Conservation (phyloP, 441 rosid genomes). For the Mallotus repandus region DNA sequence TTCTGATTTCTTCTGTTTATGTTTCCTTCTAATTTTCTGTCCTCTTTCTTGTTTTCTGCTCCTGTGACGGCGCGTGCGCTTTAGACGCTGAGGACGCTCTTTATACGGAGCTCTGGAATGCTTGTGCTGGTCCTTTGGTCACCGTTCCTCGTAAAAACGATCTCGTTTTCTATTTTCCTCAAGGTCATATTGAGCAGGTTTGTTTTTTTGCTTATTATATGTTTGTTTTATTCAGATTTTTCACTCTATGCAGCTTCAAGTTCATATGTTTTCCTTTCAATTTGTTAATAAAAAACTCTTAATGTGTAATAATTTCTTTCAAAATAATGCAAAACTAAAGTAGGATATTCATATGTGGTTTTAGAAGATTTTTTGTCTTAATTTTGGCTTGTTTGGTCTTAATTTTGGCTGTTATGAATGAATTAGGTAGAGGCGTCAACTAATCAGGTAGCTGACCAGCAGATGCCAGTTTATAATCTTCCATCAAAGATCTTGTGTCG, state of each 20-base stretch:
- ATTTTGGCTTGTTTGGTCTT: neutral
- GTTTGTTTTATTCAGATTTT: neutral
- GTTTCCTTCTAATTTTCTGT: too few species aligned
- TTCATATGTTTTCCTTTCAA: neutral
- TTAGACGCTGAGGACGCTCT: slow-evolving; percentile 76
- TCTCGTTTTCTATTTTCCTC: slow-evolving; percentile 92
- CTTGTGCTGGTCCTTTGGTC: slow-evolving; percentile 97
- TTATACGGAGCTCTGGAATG: slow-evolving; percentile 93
- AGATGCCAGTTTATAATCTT: slow-evolving; percentile 88
- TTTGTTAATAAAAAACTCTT: neutral
- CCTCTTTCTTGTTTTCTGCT: neutral
- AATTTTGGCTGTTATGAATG: neutral
- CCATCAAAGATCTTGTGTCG: slow-evolving; percentile 83
- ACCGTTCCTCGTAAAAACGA: slow-evolving; percentile 86
- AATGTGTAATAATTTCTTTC: neutral
- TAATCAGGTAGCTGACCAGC: slow-evolving; percentile 79
- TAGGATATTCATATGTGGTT: neutral
- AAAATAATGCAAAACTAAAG: neutral
- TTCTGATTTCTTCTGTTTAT: neutral
- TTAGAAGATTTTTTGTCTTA: neutral
- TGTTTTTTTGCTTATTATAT: neutral
- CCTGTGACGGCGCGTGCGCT: slow-evolving; percentile 22
- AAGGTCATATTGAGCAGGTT: slow-evolving; percentile 98
- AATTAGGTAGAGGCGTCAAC: slow-evolving; percentile 94
- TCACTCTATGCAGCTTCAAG: neutral